Percentiles rank a stretch among this genome's conserved stretches.
phyloP scores from a whole-genome alignment of 1,284 basidiomycete species.

The Austropuccinia psidii region DNA sequence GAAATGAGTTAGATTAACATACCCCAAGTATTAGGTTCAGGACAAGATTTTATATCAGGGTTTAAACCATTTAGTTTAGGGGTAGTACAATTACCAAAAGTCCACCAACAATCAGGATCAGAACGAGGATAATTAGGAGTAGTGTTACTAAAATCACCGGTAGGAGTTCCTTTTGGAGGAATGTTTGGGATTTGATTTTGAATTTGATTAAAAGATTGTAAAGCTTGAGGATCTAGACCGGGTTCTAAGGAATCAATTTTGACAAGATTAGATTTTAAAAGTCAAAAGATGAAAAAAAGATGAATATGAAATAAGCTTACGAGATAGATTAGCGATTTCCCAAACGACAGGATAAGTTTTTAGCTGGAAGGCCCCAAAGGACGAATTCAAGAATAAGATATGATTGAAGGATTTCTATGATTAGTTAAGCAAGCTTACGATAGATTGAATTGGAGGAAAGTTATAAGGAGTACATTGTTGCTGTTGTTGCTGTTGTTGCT shows the following conservation, averaged over 20 bases:
- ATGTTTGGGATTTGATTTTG: conserved; percentile 41
- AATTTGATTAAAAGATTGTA: conserved; percentile 7
- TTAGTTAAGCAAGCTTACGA: no score
- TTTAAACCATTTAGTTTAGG: conserved; percentile 19
- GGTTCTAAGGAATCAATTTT: not conserved
- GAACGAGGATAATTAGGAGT: conserved; percentile 41
- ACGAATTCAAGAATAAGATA: no score
- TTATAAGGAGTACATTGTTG: conserved; percentile 26
- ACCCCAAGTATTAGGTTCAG: conserved; percentile 53
- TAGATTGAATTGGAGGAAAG: conserved; percentile 20
- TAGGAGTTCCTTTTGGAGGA: conserved; percentile 45
- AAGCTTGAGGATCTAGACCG: conserved; percentile 28
- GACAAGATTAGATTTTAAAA: not conserved
- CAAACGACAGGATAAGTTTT: conserved; percentile 28
- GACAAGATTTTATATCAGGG: conserved; percentile 49
- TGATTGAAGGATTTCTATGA: no score
- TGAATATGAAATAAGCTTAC: conserved; percentile 5
- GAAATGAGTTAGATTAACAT: conserved; percentile 43
- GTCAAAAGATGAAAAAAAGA: not conserved
- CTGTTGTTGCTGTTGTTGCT: not conserved
- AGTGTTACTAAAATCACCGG: conserved; percentile 44
- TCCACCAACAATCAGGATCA: conserved; percentile 47
- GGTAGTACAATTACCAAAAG: conserved; percentile 31
- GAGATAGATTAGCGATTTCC: conserved; percentile 35
- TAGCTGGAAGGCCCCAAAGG: not conserved